Evolutionary conservation across 2,329 filamentous ascomycete species (phyloP), one percentile per base, ranked within the genome.

Genomic region (Aureobasidium uvarum): DNA sequence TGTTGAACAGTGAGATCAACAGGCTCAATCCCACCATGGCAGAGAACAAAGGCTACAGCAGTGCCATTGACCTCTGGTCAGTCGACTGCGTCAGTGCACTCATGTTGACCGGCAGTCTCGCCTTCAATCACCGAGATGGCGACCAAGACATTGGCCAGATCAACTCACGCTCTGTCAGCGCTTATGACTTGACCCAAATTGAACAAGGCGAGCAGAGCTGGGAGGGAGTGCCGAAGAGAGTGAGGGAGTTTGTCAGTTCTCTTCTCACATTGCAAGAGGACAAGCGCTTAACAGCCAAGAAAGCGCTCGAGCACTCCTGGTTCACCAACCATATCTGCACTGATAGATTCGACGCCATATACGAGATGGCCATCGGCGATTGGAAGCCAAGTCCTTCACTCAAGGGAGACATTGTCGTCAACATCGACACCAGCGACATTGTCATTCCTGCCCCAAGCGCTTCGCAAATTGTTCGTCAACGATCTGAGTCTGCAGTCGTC

Each of bases 1-100:
- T 25, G n/a, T 23, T 13, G 13, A 36, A 45, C 45, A 72, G 72
- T 66, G 80, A 77, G 69, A 77, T 78, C n/a, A 69, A 77, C 65
- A 68, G 67, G 45, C 68, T 65, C 48, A 80, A 74, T 67, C 68
- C 65, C 16, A 67, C 66, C 36, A 73, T 71, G 31, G 70, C 71
- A 10, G 39, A 45, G 1, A 67, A 71, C 1, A 52, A 71, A 41
- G 83, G 84, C 2, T 87, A 87, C 71, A 85, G 83, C 33, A 81
- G 82, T 70, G 80, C 83, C 11, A 78, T 87, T 10, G 86, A 88
- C 68, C 80, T 88, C 72, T 88, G 85, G 85, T 85, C 85, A 0
- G 70, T 88, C n/a, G 86, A 85, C 6, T 81, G 79, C 54, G 77
- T 87, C 2, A 77, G 83, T 1, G 79, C 78, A 10, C 76, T 81